Percentiles rank a stretch among this genome's conserved stretches.
Conservation (phyloP, 2,329 filamentous ascomycete species). For the Xylaria sp. region DNA sequence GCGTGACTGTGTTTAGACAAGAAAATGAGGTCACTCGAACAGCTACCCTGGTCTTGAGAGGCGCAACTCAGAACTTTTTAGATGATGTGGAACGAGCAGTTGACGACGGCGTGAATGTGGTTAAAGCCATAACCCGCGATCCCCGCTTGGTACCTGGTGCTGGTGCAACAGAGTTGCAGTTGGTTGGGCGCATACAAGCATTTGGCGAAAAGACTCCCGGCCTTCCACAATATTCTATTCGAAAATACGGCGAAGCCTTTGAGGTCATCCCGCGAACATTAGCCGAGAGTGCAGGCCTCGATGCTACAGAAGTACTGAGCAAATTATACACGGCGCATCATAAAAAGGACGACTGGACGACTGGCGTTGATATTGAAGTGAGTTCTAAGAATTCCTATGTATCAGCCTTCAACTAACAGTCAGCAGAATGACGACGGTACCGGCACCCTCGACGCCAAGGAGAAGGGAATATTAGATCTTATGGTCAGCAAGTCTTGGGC, state of each 20-base stretch:
- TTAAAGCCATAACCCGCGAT: slow-evolving; percentile 98
- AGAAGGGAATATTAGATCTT: slow-evolving; percentile 91
- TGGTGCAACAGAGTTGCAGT: slow-evolving; percentile 92
- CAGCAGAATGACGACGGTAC: slow-evolving; percentile 29
- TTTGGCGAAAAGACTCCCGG: slow-evolving; percentile 94
- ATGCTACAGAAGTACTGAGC: slow-evolving; percentile 96
- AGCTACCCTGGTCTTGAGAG: slow-evolving; percentile 91
- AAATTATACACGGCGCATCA: slow-evolving; percentile 93
- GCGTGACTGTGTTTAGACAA: slow-evolving; percentile 98
- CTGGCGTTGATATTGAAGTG: slow-evolving; percentile 93
- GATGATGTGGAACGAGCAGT: slow-evolving; percentile 97
- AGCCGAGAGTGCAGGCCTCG: slow-evolving; percentile 93
- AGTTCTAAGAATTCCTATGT: slow-evolving; percentile 38
- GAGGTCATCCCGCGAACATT: slow-evolving; percentile 95
- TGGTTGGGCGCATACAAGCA: slow-evolving; percentile 90
- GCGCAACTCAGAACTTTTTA: slow-evolving; percentile 97
- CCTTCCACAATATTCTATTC: slow-evolving; percentile 93
- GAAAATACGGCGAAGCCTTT: slow-evolving; percentile 97
- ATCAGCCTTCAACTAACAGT: slow-evolving; percentile 20
- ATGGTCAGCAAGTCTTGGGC: slow-evolving; percentile 95
- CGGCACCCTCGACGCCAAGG: slow-evolving; percentile 85
- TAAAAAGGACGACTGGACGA: slow-evolving; percentile 86
- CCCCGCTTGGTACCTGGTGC: slow-evolving; percentile 91
- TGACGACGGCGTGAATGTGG: slow-evolving; percentile 97
- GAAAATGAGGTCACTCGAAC: slow-evolving; percentile 93